A percentile compares a stretch with the other conserved stretches of the same genome.
Conservation (phyloP, 2,329 filamentous ascomycete species). For the Beauveria sp. region DNA sequence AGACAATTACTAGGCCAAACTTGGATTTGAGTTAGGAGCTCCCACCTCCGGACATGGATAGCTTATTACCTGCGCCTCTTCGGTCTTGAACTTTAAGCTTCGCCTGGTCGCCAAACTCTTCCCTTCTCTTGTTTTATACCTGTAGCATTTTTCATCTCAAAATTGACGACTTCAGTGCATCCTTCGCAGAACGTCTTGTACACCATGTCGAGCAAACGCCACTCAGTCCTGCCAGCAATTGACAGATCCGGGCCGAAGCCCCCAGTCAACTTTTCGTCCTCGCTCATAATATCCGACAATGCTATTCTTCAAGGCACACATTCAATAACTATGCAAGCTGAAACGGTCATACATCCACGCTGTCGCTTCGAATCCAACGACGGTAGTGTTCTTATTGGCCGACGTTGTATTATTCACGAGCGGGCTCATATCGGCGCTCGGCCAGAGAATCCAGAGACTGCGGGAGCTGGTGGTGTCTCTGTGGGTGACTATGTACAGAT, state of each 20-base stretch:
- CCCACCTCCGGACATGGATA: background rate
- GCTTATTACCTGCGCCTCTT: background rate
- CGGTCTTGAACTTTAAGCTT: background rate
- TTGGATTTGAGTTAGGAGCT: conserved; percentile 1
- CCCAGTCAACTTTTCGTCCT: conserved; percentile 53
- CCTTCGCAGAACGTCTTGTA: background rate
- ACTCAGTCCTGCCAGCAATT: conserved; percentile 47
- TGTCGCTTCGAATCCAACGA: conserved; percentile 69
- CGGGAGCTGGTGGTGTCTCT: conserved; percentile 40
- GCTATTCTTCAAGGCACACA: conserved; percentile 62
- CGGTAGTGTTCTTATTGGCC: conserved; percentile 73
- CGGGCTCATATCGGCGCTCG: conserved; percentile 46
- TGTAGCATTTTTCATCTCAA: background rate
- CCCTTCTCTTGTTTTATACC: background rate
- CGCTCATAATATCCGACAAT: conserved; percentile 54
- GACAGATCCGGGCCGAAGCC: conserved; percentile 49
- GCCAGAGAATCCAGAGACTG: conserved; percentile 20
- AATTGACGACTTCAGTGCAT: background rate
- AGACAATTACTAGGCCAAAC: background rate
- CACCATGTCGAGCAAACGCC: conserved; percentile 41
- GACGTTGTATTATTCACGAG: conserved; percentile 77
- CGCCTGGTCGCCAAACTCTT: background rate
- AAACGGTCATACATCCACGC: conserved; percentile 81
- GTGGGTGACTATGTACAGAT: conserved; percentile 55
- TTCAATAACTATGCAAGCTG: conserved; percentile 68